phyloP scores from a whole-genome alignment of 768 basidiomycete genomes.

The Boletus sp. region DNA sequence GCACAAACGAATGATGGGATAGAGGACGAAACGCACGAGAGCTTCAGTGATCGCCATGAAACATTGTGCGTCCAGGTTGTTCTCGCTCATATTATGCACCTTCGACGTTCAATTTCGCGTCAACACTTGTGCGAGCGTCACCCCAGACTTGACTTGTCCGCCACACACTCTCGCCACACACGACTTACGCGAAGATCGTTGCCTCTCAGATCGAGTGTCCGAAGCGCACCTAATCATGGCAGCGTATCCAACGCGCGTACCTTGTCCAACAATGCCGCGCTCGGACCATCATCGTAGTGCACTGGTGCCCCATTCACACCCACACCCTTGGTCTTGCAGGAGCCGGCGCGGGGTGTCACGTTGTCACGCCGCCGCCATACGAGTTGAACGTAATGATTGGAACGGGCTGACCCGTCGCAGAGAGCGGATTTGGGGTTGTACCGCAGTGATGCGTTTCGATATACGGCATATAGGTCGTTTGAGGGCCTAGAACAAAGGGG shows the following conservation, averaged over 20 bases:
- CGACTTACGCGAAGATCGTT: conserved; percentile 85
- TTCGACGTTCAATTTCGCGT: conserved; percentile 95
- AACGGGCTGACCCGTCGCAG: conserved; percentile 45
- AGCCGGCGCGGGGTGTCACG: too few relatives aligned
- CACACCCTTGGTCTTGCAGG: too few relatives aligned
- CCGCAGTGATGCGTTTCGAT: conserved; percentile 46
- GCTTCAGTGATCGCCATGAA: conserved; percentile 86
- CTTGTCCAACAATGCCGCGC: conserved; percentile 78
- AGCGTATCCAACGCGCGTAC: conserved; percentile 43
- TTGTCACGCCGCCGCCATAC: conserved; percentile 45
- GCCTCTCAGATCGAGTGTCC: conserved; percentile 87
- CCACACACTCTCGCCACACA: background rate
- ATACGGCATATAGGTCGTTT: conserved; percentile 83
- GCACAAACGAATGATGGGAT: too few relatives aligned
- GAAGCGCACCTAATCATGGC: conserved; percentile 74
- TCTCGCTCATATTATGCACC: conserved; percentile 91
- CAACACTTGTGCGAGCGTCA: conserved; percentile 87
- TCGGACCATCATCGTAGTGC: conserved; percentile 40
- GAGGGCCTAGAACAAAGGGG: conserved; percentile 44
- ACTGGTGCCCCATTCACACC: conserved; percentile 1
- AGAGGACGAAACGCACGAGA: conserved; percentile 56
- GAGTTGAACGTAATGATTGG: conserved; percentile 70
- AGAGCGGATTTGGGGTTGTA: conserved; percentile 37
- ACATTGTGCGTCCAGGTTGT: conserved; percentile 83
- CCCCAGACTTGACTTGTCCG: conserved; percentile 50